These are phyloP conservation scores for Gamsiella multidivaricata DNA, from an alignment of 192 early-diverging fungal species.

Conservation along the genomic window DNA sequence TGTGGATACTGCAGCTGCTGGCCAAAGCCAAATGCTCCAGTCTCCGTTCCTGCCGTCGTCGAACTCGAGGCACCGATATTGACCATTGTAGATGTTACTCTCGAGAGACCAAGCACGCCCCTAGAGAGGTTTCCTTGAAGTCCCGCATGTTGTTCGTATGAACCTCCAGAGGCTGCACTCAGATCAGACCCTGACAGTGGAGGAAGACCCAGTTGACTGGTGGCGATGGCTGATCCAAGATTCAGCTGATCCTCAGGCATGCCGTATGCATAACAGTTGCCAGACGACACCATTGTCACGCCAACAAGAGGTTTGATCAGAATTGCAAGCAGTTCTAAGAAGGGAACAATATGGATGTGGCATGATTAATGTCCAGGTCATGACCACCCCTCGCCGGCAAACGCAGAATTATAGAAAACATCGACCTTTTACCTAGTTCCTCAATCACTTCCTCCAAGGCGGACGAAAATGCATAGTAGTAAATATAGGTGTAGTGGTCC, in stretches of 20 bases:
- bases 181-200: background rate
- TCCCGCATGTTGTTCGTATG: background rate
- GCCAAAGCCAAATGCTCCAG: slow-evolving; percentile 18
- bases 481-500: slow-evolving; percentile 53
- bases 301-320: slow-evolving; percentile 50
- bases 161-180: background rate
- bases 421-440: slow-evolving; percentile 50
- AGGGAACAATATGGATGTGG: background rate
- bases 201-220: slow-evolving; percentile 1
- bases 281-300: slow-evolving; percentile 20
- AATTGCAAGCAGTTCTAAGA: slow-evolving; percentile 37
- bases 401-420: too few species aligned
- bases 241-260: slow-evolving; percentile 2
- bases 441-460: slow-evolving; percentile 53
- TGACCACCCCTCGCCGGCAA: too few species aligned
- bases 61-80: slow-evolving; percentile 5
- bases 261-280: background rate
- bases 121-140: background rate
- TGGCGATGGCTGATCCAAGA: slow-evolving; percentile 8
- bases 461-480: slow-evolving; percentile 49
- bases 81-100: slow-evolving; percentile 9
- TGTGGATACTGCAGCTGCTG: slow-evolving; percentile 9
- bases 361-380: background rate
- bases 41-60: slow-evolving; percentile 6
- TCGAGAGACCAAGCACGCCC: background rate